phyloP scores from a whole-genome alignment of 2,329 filamentous ascomycete species.

The Bimuria novae-zelandiae region DNA sequence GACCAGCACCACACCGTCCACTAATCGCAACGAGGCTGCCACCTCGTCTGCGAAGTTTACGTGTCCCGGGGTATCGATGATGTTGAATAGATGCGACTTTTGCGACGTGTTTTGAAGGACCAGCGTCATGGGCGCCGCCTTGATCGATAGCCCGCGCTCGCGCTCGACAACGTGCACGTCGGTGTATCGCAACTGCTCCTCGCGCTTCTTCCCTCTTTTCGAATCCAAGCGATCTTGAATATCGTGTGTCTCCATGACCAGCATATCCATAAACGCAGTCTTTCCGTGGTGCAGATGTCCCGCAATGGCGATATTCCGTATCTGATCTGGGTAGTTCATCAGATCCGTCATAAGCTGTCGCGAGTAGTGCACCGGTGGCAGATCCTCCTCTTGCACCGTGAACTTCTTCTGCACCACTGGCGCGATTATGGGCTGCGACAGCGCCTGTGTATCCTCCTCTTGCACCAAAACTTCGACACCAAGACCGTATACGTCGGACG shows the following conservation, averaged over 20 bases:
- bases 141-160: conserved; percentile 88
- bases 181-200: conserved; percentile 93
- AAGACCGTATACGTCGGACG: conserved; percentile 89
- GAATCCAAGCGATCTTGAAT: conserved; percentile 78
- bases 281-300: conserved; percentile 97
- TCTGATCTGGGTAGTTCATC: conserved; percentile 95
- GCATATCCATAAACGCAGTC: conserved; percentile 97
- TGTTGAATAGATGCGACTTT: conserved; percentile 93
- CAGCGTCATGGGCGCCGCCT: conserved; percentile 91
- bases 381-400: conserved; percentile 85
- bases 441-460: conserved; percentile 93
- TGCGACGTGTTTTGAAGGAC: conserved; percentile 85
- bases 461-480: conserved; percentile 96
- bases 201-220: conserved; percentile 77
- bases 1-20: conserved; percentile 88
- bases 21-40: conserved; percentile 81
- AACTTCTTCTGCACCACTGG: conserved; percentile 96
- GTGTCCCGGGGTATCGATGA: conserved; percentile 94
- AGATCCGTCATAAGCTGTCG: conserved; percentile 92
- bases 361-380: conserved; percentile 86
- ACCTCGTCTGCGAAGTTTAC: conserved; percentile 99
- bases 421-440: conserved; percentile 90
- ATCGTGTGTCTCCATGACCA: conserved; percentile 94
- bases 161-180: conserved; percentile 89
- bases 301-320: conserved; percentile 87